phyloP scores from a whole-genome alignment of 495 filamentous ascomycete genomes.

The Astrocystis sublimbata region DNA sequence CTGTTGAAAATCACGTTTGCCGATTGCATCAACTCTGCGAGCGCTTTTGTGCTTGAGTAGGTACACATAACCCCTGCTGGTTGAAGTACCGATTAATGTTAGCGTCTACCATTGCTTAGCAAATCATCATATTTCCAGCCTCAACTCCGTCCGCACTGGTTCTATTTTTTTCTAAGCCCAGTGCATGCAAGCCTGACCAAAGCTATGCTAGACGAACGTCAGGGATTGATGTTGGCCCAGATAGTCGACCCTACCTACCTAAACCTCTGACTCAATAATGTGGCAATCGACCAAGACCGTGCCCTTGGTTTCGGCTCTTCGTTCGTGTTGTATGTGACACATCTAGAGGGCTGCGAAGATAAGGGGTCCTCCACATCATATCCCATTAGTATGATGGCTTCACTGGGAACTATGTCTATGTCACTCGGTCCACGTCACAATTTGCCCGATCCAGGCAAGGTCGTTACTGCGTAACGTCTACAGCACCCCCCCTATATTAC shows the following conservation, averaged over 20 bases:
- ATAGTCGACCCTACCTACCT: too few species aligned
- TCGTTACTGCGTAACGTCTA: neutral
- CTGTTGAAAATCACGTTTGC: neutral
- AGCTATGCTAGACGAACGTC: slow-evolving; percentile 31
- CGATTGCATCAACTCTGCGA: neutral
- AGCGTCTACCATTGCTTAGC: neutral
- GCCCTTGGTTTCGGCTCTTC: neutral
- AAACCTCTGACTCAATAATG: slow-evolving; percentile 9
- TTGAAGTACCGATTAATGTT: neutral
- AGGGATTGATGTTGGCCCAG: slow-evolving; percentile 34
- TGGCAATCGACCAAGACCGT: neutral
- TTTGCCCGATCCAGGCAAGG: neutral
- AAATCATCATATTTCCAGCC: neutral
- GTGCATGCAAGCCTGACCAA: too few species aligned
- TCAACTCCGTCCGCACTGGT: too few species aligned
- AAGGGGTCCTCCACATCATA: neutral
- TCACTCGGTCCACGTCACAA: neutral
- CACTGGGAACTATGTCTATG: neutral
- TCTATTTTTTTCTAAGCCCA: too few species aligned
- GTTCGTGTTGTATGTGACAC: neutral
- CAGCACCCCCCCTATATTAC: neutral
- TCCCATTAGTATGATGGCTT: neutral
- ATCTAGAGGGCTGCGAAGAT: neutral
- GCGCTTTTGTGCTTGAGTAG: neutral
- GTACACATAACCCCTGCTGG: neutral